Evolutionary conservation across 345 rosid species (phyloP).

Genomic region (Linum trigynum): DNA sequence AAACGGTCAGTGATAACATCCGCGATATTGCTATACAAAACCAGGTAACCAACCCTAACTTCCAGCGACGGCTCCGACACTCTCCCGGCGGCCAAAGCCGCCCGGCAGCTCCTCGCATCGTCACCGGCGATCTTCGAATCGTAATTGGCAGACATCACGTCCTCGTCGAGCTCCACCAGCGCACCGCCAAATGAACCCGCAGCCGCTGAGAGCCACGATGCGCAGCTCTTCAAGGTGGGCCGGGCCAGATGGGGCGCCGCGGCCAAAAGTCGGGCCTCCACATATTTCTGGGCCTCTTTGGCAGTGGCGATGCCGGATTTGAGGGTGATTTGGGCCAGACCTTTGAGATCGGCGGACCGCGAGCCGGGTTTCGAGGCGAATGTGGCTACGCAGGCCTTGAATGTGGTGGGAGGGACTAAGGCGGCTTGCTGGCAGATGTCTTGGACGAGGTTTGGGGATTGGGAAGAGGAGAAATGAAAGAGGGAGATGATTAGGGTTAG

Average conservation of each 20-base stretch:
- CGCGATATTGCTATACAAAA: neutral
- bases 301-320: neutral
- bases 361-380: neutral
- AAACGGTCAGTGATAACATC: conserved; percentile 1
- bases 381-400: neutral
- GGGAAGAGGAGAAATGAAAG: neutral
- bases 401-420: neutral
- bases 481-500: neutral
- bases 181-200: conserved; percentile 10
- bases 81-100: neutral
- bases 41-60: neutral
- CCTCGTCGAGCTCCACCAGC: conserved; percentile 8
- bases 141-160: conserved; percentile 8
- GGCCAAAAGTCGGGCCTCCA: neutral
- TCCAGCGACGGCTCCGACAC: neutral
- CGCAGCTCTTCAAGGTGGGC: neutral
- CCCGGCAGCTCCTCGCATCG: conserved; percentile 3
- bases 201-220: neutral
- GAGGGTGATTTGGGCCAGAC: neutral
- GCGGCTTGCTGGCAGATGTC: neutral
- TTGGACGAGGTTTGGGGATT: neutral
- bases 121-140: conserved; percentile 16
- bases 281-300: neutral
- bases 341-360: neutral
- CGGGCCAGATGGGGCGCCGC: neutral